Evolutionary conservation across 306 rosid species (phyloP).

Genomic region (Quercus aquifolioides): DNA sequence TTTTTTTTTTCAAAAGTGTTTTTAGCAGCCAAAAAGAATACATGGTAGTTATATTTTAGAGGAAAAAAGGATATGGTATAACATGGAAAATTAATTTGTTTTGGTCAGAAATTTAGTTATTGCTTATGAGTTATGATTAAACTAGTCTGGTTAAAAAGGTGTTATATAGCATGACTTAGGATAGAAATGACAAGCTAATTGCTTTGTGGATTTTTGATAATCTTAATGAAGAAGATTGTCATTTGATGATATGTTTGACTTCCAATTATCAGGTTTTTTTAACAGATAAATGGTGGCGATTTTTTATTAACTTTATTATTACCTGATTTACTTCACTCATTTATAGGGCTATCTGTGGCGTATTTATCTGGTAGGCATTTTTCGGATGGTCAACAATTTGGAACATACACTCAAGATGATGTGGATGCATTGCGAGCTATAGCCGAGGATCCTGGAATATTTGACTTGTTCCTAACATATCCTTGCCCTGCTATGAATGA

Average conservation of each 20-base stretch:
- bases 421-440: constrained; percentile 85
- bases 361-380: constrained; percentile 80
- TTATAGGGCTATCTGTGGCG: constrained; percentile 64
- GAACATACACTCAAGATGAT: constrained; percentile 77
- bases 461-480: constrained; percentile 90
- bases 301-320: background rate
- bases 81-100: background rate
- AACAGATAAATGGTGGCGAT: background rate
- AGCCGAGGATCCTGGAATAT: constrained; percentile 82
- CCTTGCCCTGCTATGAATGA: constrained; percentile 39
- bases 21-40: background rate
- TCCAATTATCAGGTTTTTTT: background rate
- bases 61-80: background rate
- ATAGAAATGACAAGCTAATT: background rate
- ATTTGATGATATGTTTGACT: background rate
- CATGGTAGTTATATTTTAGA: background rate
- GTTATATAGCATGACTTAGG: background rate
- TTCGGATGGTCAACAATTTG: constrained; percentile 60
- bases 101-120: background rate
- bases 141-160: background rate
- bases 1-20: background rate
- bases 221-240: background rate
- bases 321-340: constrained; percentile 14
- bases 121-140: background rate
- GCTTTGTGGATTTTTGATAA: background rate